phyloP scores from a whole-genome alignment of 1,139 yeast species.

The Geotrichum bryndzae region DNA sequence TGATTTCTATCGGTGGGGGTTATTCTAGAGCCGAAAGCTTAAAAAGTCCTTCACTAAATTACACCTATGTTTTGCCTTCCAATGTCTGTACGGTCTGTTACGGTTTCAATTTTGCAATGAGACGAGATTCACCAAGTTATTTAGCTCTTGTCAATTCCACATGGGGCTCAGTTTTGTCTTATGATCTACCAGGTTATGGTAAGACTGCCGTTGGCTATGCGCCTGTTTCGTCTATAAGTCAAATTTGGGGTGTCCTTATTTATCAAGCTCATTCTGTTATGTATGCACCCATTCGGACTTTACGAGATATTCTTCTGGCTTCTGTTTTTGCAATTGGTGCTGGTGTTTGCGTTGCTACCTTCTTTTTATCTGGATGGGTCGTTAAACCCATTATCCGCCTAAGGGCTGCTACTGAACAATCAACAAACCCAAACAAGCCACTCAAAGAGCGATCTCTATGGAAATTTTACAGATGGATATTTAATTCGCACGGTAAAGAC shows the following conservation, averaged over 20 bases:
- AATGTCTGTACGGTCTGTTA: slow-evolving; percentile 18
- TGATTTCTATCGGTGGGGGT: slow-evolving; percentile 25
- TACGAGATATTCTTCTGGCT: slow-evolving; percentile 69
- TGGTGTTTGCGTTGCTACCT: slow-evolving; percentile 67
- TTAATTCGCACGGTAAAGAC: not conserved
- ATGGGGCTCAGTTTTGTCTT: slow-evolving; percentile 48
- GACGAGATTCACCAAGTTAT: slow-evolving; percentile 17
- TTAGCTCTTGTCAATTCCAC: slow-evolving; percentile 36
- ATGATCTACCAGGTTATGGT: slow-evolving; percentile 39
- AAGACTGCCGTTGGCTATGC: slow-evolving; percentile 66
- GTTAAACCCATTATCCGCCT: slow-evolving; percentile 77
- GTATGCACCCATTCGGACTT: slow-evolving; percentile 55
- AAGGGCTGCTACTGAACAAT: slow-evolving; percentile 77
- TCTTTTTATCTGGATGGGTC: slow-evolving; percentile 80
- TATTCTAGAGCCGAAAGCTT: slow-evolving; percentile 1
- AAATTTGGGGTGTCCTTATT: slow-evolving; percentile 66
- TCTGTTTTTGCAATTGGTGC: slow-evolving; percentile 76
- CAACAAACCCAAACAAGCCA: slow-evolving; percentile 26
- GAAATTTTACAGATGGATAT: not conserved
- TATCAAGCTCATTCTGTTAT: slow-evolving; percentile 58
- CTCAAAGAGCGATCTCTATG: not conserved
- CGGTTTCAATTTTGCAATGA: slow-evolving; percentile 20
- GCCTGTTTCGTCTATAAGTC: slow-evolving; percentile 44
- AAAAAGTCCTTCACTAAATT: slow-evolving; percentile 15
- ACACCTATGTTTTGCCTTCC: slow-evolving; percentile 23